Conservation (phyloP, 2,329 filamentous ascomycete species). For the Furcasterigmium furcatum region DNA sequence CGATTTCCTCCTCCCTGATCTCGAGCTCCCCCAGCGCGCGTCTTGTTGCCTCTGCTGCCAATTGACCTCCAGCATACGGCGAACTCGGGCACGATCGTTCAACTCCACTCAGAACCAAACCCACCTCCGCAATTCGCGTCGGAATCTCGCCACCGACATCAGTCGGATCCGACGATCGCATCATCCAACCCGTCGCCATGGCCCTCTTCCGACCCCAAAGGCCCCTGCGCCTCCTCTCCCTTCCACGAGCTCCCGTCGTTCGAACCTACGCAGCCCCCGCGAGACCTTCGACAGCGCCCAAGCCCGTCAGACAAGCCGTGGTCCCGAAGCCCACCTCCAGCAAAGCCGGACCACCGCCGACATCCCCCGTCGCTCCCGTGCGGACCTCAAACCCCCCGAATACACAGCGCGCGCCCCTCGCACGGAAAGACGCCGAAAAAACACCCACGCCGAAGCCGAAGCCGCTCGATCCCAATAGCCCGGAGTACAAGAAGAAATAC, state of each 20-base stretch:
- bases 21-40: conserved; percentile 13
- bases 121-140: too few relatives aligned
- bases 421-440: too few relatives aligned
- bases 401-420: too few relatives aligned
- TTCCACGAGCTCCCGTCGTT: not conserved
- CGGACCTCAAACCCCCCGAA: not conserved
- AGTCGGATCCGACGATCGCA: too few relatives aligned
- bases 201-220: not conserved
- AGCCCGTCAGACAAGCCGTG: not conserved
- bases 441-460: conserved; percentile 6
- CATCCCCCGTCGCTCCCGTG: not conserved
- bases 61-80: too few relatives aligned
- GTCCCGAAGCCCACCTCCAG: not conserved
- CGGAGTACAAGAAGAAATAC: conserved; percentile 40
- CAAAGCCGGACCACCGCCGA: not conserved
- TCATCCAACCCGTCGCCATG: not conserved
- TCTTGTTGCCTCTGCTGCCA: not conserved
- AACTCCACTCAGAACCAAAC: too few relatives aligned
- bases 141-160: too few relatives aligned
- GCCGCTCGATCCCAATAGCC: conserved; percentile 25
- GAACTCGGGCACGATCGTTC: too few relatives aligned
- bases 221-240: not conserved
- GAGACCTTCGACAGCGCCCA: not conserved
- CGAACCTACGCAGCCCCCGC: not conserved
- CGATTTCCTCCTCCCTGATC: conserved; percentile 8